These are phyloP conservation scores for Aphanoascus verrucosus DNA, from an alignment of 2,329 filamentous ascomycete genomes.

Conservation along the genomic window DNA sequence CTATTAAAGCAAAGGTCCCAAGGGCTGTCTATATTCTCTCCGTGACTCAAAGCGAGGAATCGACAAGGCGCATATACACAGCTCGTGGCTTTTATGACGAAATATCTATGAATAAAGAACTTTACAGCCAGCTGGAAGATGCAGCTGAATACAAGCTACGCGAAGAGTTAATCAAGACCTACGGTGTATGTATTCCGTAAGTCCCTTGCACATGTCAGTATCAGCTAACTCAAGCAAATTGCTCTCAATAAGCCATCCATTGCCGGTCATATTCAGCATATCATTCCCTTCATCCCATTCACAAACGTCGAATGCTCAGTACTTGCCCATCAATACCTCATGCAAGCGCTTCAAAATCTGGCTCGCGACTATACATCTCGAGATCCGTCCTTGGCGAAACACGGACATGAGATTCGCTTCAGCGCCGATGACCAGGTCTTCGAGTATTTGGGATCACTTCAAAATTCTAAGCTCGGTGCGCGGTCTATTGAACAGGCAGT, in stretches of 20 bases:
- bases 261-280: conserved; percentile 33
- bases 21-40: conserved; percentile 34
- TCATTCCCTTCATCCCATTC: conserved; percentile 39
- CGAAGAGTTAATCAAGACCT: conserved; percentile 9
- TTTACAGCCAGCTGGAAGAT: not conserved
- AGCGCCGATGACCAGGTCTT: not conserved
- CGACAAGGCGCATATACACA: conserved; percentile 12
- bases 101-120: not conserved
- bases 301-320: conserved; percentile 32
- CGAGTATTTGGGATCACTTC: not conserved
- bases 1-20: conserved; percentile 19
- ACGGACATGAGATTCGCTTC: not conserved
- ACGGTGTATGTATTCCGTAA: conserved; percentile 2
- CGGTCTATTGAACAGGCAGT: conserved; percentile 12
- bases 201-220: not conserved
- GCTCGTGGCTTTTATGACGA: too few relatives aligned
- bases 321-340: conserved; percentile 35
- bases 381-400: not conserved
- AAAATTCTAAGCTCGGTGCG: not conserved
- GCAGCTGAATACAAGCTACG: conserved; percentile 3
- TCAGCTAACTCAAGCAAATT: not conserved
- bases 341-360: conserved; percentile 19
- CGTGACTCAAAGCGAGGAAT: conserved; percentile 18
- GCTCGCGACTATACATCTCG: not conserved
- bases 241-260: conserved; percentile 27